Evolutionary conservation across 192 early-diverging fungal species (phyloP).

Genomic region (Dimargaris xerosporica): DNA sequence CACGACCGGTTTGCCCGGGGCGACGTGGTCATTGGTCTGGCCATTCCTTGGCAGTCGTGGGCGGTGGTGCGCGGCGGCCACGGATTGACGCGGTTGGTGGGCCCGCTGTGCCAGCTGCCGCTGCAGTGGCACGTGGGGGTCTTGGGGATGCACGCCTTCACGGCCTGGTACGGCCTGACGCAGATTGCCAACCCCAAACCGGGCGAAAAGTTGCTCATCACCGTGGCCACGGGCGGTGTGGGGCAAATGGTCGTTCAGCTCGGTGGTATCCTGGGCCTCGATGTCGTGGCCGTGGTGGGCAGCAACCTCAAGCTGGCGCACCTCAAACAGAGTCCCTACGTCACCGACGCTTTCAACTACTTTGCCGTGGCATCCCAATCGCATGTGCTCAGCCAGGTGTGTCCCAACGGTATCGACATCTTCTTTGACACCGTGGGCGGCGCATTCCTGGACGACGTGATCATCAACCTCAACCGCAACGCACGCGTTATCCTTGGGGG

Average conservation of each 20-base stretch:
- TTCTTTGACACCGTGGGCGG: conserved; percentile 80
- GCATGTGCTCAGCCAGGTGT: conserved; percentile 35
- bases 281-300: conserved; percentile 71
- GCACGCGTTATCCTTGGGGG: conserved; percentile 59
- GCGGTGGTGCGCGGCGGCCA: conserved; percentile 22
- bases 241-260: conserved; percentile 65
- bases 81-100: conserved; percentile 14
- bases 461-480: conserved; percentile 43
- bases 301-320: conserved; percentile 60
- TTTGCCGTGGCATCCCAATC: conserved; percentile 39
- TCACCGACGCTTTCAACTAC: conserved; percentile 80
- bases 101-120: conserved; percentile 28
- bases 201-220: conserved; percentile 74
- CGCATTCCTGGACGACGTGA: conserved; percentile 52
- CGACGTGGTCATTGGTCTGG: conserved; percentile 41
- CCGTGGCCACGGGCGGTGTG: conserved; percentile 62
- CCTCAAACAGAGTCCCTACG: conserved; percentile 16
- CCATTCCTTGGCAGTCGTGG: conserved; percentile 40
- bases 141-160: conserved; percentile 68
- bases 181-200: conserved; percentile 51
- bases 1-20: conserved; percentile 39
- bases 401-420: conserved; percentile 71
- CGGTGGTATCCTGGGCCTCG: conserved; percentile 53
- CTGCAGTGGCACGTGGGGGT: conserved; percentile 39
- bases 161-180: conserved; percentile 54